Evolutionary conservation across 148 eudicot species (phyloP), one percentile per base, ranked within the genome.

Genomic region (Selenicereus undatus): DNA sequence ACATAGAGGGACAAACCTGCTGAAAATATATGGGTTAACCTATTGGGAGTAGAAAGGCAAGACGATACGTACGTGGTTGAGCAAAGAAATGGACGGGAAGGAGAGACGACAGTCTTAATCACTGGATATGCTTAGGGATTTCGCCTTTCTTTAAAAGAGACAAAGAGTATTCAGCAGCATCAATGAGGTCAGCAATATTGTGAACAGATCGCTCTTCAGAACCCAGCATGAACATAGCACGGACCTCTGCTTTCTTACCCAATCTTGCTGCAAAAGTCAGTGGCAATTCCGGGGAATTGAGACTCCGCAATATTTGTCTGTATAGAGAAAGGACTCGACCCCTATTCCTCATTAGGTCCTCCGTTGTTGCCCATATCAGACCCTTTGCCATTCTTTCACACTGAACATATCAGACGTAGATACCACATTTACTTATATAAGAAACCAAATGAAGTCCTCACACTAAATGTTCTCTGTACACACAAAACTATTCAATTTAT

Each of bases 281-380:
- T 11, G 97, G 94, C 82, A 92, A 85, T 21, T 82, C 81, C 5
- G 92, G 92, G 58, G 97, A 92, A 75, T 88, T 92, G 3, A 92
- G 92, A 83, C 89, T 84, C 76, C 92, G 81, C 76, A 91, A 72
- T 68, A 91, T 43, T 85, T 91, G 92, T 29, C 92, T 81, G 82
- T 92, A 92, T 43, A 91, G 82, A 7, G 94, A 89, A 39, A 92
- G 87, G 76, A 89, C 90, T n/a, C 84, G 85, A 1, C 87, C 87
- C 69, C 84, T 88, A 80, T 91, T 92, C 64, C 85, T 85, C 54
- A 90, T 88, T 80, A 92, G 74, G 83, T 92, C 92, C 80, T 92
- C 97, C 0, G 94, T 86, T 60, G 92, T 91, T 20, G 90, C 97
- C 94, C 94, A 92, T 76, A 92, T 86, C 78, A 91, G 75, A 64